phyloP scores from a whole-genome alignment of 1,284 basidiomycete genomes.

The Trichosporon ovoides region DNA sequence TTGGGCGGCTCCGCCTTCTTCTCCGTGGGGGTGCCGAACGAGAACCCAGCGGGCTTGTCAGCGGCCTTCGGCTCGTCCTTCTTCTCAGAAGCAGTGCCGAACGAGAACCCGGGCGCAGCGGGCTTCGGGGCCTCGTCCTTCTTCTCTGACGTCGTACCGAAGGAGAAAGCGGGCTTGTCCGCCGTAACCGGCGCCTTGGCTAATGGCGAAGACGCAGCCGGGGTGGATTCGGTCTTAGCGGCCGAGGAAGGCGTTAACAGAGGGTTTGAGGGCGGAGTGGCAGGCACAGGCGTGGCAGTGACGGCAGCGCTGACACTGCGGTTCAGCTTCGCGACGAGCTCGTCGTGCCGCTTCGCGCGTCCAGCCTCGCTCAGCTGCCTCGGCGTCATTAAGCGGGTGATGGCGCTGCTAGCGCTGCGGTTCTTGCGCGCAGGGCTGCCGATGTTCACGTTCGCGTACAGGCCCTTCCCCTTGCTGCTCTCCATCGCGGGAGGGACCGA shows the following conservation, averaged over 20 bases:
- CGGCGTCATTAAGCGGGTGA: background rate
- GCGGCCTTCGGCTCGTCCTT: background rate
- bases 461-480: background rate
- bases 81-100: background rate
- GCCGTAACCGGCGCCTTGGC: background rate
- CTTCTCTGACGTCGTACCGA: too few species aligned
- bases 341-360: constrained; percentile 17
- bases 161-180: background rate
- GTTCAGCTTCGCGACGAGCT: constrained; percentile 18
- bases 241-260: background rate
- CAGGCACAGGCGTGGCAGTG: background rate
- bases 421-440: background rate
- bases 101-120: background rate
- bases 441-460: background rate
- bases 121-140: background rate
- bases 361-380: constrained; percentile 17
- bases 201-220: background rate
- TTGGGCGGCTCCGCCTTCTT: background rate
- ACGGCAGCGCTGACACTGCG: background rate
- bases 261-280: too few species aligned
- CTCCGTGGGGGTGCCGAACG: background rate
- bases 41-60: too few species aligned
- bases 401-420: background rate
- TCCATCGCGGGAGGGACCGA: background rate
- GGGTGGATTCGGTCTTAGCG: background rate